Evolutionary conservation across 352 stramenopile species (phyloP), one percentile per base, ranked within the genome.

Genomic region (Paralagenidium karlingii): DNA sequence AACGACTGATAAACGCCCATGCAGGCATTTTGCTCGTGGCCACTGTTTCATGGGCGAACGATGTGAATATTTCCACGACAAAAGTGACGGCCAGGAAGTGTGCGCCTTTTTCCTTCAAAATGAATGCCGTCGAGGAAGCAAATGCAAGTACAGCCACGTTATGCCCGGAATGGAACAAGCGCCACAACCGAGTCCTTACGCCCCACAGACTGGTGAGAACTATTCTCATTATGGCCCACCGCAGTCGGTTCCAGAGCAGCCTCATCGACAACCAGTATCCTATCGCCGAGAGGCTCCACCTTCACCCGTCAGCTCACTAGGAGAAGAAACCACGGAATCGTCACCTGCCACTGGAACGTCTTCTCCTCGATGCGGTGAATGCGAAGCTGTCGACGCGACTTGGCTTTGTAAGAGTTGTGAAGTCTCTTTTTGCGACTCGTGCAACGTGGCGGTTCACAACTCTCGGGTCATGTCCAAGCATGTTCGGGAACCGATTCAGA

Each of bases 401-500:
- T 82, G 66, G 68, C 34, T 58, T 36, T 86, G 73, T 47, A 46
- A 12, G 12, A 64, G 63, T 20, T 86, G 73, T 34, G 69, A 84
- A 13, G 50, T 67, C 24, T 58, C 67, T 11, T 47, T 68, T 44
- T 86, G 73, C 39, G 58, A 81, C 20, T 51, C 48, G 8, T 86
- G 73, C 40, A 64, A 82, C 21, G 47, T 49, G 8, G 51, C 55
- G 4, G 69, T 82, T 8, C 73, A 86, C 39, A 47, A 51, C 29
- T 51, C 69, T 27, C 73, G 71, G 38, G 73, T 86, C 26, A 81
- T 86, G 67, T 38, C 48, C 5, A 65, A 65, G 24, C 73, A 86
- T 44, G 49, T 60, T 37, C 73, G 61, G 8, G 37, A 47, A 8
- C 41, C 53, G 0, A 11, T 65, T 2, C 39, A 33, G 2, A 31